phyloP scores from a whole-genome alignment of 2,329 filamentous ascomycete species.

The Fonsecaea erecta region DNA sequence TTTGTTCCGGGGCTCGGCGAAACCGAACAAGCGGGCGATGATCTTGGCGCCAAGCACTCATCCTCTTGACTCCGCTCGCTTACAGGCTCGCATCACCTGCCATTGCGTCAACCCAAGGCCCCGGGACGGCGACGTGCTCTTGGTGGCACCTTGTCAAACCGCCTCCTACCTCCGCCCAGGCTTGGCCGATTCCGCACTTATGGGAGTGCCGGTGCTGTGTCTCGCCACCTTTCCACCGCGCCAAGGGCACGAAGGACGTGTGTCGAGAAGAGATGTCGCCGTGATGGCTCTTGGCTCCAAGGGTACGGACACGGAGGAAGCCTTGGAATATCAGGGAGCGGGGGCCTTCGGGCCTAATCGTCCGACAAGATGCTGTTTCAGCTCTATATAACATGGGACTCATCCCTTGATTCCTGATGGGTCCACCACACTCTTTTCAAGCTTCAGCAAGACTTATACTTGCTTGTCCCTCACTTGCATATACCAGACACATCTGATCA shows the following conservation, averaged over 20 bases:
- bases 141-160: conserved; percentile 10
- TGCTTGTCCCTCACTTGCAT: background rate
- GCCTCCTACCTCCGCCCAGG: conserved; percentile 18
- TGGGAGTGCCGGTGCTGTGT: conserved; percentile 4
- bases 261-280: background rate
- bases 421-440: background rate
- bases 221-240: conserved; percentile 22
- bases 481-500: background rate
- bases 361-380: conserved; percentile 3
- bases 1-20: background rate
- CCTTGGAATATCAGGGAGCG: conserved; percentile 2
- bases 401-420: background rate
- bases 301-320: conserved; percentile 6
- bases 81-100: background rate
- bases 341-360: background rate
- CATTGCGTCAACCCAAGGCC: conserved; percentile 1
- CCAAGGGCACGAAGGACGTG: background rate
- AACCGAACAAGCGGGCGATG: background rate
- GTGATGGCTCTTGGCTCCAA: conserved; percentile 13
- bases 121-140: too few relatives aligned
- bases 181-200: conserved; percentile 18
- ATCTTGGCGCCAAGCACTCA: background rate
- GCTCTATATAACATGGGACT: conserved; percentile 10
- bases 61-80: conserved; percentile 4
- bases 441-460: background rate